Percentiles rank a stretch among this genome's conserved stretches.
Evolutionary conservation across 208 protist genomes (phyloP).

Genomic region (Porcisia hertigi): DNA sequence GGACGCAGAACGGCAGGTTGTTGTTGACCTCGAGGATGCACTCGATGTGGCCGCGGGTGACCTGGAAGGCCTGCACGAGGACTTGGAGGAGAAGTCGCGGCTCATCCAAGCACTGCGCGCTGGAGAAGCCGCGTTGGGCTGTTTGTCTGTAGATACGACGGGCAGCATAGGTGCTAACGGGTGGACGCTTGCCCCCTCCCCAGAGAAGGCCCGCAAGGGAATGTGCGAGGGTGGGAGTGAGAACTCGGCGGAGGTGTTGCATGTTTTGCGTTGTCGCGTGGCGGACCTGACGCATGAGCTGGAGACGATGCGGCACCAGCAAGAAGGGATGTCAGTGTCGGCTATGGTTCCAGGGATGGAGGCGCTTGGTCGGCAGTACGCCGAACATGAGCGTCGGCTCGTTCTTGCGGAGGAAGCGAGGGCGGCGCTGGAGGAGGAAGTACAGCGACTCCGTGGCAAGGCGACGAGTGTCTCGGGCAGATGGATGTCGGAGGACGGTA

Average conservation of each 20-base stretch:
- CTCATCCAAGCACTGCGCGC: conserved; percentile 29
- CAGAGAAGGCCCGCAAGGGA: neutral
- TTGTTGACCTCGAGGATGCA: conserved; percentile 28
- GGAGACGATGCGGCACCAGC: conserved; percentile 1
- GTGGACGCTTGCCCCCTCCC: neutral
- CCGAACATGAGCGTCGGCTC: conserved; percentile 30
- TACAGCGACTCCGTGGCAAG: conserved; percentile 6
- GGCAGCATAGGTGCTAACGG: conserved; percentile 1
- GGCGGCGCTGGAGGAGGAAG: conserved; percentile 14
- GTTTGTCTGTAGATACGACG: neutral
- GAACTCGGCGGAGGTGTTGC: neutral
- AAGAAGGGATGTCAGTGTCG: neutral
- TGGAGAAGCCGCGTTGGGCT: conserved; percentile 22
- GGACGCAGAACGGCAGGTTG: neutral
- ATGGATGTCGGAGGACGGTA: neutral
- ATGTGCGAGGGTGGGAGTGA: neutral
- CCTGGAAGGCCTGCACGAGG: conserved; percentile 25
- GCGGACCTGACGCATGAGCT: conserved; percentile 16
- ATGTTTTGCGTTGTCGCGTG: conserved; percentile 7
- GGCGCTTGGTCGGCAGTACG: conserved; percentile 35
- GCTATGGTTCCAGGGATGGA: conserved; percentile 36
- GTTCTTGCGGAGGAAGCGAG: conserved; percentile 31
- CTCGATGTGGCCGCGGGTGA: conserved; percentile 19
- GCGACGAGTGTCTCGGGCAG: neutral
- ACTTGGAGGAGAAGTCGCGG: conserved; percentile 21